Conservation (phyloP, 352 stramenopile genomes). For the Phytophthora colocasiae region DNA sequence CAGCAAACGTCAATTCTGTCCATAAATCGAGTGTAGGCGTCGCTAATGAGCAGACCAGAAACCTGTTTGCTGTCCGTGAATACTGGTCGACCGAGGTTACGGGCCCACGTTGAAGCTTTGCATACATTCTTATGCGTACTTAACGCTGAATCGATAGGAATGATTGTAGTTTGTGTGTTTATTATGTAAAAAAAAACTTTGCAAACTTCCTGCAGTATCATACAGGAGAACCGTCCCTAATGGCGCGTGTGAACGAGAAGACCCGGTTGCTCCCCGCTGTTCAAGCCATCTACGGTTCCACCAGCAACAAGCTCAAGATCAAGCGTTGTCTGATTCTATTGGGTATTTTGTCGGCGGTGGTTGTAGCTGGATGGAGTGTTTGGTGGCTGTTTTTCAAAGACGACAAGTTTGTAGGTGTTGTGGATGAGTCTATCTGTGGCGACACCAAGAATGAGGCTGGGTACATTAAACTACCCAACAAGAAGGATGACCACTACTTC, state of each 20-base stretch:
- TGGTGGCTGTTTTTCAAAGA: conserved; percentile 25
- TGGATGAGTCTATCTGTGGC: conserved; percentile 24
- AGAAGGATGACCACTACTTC: conserved; percentile 72
- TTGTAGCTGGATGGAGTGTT: conserved; percentile 8
- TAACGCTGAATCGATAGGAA: conserved; percentile 4
- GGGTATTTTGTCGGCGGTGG: conserved; percentile 14
- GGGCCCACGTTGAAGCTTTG: background rate
- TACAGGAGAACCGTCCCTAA: background rate
- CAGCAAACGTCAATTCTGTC: too few relatives aligned
- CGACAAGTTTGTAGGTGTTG: background rate
- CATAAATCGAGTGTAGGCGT: too few relatives aligned
- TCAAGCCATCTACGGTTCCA: conserved; percentile 26
- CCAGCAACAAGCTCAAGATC: conserved; percentile 24
- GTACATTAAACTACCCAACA: conserved; percentile 62
- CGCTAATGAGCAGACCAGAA: too few relatives aligned
- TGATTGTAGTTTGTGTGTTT: background rate
- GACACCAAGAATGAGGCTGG: conserved; percentile 45
- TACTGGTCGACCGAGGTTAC: too few relatives aligned
- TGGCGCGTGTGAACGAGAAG: conserved; percentile 10
- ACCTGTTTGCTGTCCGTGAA: too few relatives aligned
- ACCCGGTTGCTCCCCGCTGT: conserved; percentile 6
- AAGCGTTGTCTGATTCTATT: conserved; percentile 27
- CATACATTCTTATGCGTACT: background rate
- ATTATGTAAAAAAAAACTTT: too few relatives aligned
- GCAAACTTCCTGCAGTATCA: conserved; percentile 8